Base-by-base conservation (phyloP, 768 basidiomycete genomes). In the Lactarius vividus region DNA sequence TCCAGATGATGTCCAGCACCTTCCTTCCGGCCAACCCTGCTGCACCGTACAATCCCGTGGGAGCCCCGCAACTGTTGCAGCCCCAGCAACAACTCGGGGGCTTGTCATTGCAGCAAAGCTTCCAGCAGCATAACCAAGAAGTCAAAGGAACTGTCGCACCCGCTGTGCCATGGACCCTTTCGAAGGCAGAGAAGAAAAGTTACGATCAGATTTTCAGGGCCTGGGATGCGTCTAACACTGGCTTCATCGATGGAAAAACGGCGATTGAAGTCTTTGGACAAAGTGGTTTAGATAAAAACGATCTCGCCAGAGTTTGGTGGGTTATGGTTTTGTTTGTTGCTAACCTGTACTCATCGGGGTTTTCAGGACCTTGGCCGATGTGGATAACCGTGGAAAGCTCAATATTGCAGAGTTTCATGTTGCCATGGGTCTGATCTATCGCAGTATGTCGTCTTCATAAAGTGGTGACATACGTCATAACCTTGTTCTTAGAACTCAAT, bases 381-480 rank as follows among this genome's bases (percentile, higher is more conserved):
- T 85, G 44, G 91, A 96, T 67, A 94, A 98, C 77, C 88, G 94
- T 28, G 97, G 97, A 28, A 97, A 95, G 76, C 85, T 98, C 57
- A 98, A 97, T 71, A 80, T 96, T 31, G 90, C 92, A 16, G 97
- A 98, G 75, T 99, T 99, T 75, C 94, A 98, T 74, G 92, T 98
- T 65, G 97, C 97, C 0, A 99, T 99, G 96, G 94, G 92, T 60
- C 80, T 98, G 62, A 98, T 99, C 73, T 98, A 95, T 78, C 88
- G 97, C 73, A 84, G 96, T 98, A 79, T 71, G 92, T 85, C 31
- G 67, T 26, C 31, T 63, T 29, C 7, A 40, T 52, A 35, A 4
- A 16, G 15, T 35, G 11, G 16, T n/a, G 16, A 16, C 6, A 56
- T 46, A 44, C 20, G 4, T 52, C 18, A 26, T 33, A 23, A 70